phyloP scores from a whole-genome alignment of 208 protist genomes.

The Leishmania tropica region DNA sequence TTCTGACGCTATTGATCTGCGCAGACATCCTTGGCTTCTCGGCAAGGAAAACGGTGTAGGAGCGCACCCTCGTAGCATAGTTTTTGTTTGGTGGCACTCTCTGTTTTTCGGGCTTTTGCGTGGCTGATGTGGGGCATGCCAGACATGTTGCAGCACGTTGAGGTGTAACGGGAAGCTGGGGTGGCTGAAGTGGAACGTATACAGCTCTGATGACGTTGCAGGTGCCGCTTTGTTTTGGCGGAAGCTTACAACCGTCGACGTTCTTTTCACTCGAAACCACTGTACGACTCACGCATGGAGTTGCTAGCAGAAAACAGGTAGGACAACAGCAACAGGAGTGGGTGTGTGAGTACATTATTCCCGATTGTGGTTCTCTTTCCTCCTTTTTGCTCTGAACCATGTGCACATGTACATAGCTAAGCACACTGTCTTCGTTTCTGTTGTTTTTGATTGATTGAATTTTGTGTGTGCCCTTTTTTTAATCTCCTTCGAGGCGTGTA shows the following conservation, averaged over 20 bases:
- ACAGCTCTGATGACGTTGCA: background rate
- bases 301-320: background rate
- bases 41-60: background rate
- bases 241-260: background rate
- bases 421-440: background rate
- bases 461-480: background rate
- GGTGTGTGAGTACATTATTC: background rate
- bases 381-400: background rate
- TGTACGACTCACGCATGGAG: background rate
- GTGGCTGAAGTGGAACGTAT: background rate
- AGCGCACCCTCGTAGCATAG: background rate
- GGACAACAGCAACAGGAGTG: background rate
- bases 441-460: background rate
- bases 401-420: background rate
- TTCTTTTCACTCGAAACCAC: background rate
- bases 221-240: background rate
- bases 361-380: background rate
- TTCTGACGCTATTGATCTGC: background rate
- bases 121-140: background rate
- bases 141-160: background rate
- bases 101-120: background rate
- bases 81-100: background rate
- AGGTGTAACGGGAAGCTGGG: background rate
- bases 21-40: background rate
- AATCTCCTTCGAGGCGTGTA: background rate